Evolutionary conservation across 1,284 basidiomycete genomes (phyloP).

Genomic region (Trichosporon sp.): DNA sequence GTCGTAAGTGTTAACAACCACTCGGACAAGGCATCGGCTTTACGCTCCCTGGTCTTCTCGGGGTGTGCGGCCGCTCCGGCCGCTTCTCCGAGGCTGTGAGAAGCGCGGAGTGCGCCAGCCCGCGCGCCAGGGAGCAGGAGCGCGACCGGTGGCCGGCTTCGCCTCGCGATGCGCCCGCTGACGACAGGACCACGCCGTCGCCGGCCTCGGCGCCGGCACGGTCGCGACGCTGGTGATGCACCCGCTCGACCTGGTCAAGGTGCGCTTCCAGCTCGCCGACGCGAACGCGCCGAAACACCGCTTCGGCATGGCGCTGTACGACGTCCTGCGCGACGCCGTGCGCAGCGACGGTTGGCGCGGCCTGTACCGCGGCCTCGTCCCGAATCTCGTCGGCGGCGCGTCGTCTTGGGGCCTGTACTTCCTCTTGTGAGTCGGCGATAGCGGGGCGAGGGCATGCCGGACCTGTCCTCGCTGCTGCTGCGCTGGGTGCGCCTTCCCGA

Average conservation of each 20-base stretch:
- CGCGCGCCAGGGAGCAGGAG: too few species aligned
- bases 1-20: conserved; percentile 33
- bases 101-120: too few species aligned
- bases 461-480: too few species aligned
- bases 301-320: conserved; percentile 73
- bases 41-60: neutral
- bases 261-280: conserved; percentile 89
- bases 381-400: conserved; percentile 95
- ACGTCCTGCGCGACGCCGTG: conserved; percentile 69
- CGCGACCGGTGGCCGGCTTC: neutral
- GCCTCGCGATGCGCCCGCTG: neutral
- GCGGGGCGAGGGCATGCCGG: neutral
- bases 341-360: conserved; percentile 73
- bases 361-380: conserved; percentile 81
- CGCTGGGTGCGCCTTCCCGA: too few species aligned
- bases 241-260: conserved; percentile 92
- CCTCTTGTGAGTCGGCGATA: conserved; percentile 69
- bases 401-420: conserved; percentile 97
- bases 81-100: neutral
- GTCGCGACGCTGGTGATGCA: conserved; percentile 95
- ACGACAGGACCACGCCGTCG: conserved; percentile 75
- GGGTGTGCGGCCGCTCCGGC: neutral
- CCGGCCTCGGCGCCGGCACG: conserved; percentile 88
- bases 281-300: conserved; percentile 53
- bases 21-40: neutral